Evolutionary conservation across 768 basidiomycete species (phyloP).

Genomic region (Lyophyllum decastes): DNA sequence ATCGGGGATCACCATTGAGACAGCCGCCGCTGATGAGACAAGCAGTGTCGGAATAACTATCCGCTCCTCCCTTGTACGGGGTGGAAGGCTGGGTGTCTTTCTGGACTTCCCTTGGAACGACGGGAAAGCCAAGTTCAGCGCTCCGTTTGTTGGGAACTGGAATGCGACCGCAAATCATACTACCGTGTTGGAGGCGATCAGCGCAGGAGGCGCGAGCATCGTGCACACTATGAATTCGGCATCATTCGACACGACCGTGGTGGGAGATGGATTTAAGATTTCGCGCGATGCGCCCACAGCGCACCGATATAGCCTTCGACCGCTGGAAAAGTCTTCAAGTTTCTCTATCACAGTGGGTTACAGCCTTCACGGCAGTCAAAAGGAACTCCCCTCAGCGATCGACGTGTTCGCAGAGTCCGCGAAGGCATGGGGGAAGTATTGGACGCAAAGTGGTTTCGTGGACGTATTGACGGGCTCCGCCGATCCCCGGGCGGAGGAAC

Average conservation of each 20-base stretch:
- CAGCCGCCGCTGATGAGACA: constrained; percentile 36
- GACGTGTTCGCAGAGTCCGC: constrained; percentile 35
- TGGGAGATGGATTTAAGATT: constrained; percentile 40
- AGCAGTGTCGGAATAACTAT: constrained; percentile 43
- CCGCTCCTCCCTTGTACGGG: constrained; percentile 38
- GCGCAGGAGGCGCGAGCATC: constrained; percentile 35
- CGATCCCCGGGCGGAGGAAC: constrained; percentile 50
- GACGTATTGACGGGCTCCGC: constrained; percentile 51
- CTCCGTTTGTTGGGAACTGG: constrained; percentile 59
- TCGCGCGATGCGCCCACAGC: constrained; percentile 37
- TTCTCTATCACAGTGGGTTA: constrained; percentile 41
- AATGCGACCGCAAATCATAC: constrained; percentile 49
- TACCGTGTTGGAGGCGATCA: constrained; percentile 32
- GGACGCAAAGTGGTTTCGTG: constrained; percentile 51
- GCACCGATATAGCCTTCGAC: constrained; percentile 50
- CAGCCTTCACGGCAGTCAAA: constrained; percentile 1
- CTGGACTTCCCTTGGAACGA: constrained; percentile 66
- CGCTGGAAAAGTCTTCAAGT: constrained; percentile 22
- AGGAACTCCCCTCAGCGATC: constrained; percentile 19
- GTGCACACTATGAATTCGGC: constrained; percentile 40
- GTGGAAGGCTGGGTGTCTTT: constrained; percentile 45
- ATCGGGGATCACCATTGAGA: constrained; percentile 36
- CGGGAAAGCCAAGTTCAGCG: constrained; percentile 54
- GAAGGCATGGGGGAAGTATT: constrained; percentile 46
- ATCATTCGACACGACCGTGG: constrained; percentile 43